A percentile compares a stretch with the other conserved stretches of the same genome.
phyloP scores from a whole-genome alignment of 2,329 filamentous ascomycete genomes.

The Fusarium continuum region DNA sequence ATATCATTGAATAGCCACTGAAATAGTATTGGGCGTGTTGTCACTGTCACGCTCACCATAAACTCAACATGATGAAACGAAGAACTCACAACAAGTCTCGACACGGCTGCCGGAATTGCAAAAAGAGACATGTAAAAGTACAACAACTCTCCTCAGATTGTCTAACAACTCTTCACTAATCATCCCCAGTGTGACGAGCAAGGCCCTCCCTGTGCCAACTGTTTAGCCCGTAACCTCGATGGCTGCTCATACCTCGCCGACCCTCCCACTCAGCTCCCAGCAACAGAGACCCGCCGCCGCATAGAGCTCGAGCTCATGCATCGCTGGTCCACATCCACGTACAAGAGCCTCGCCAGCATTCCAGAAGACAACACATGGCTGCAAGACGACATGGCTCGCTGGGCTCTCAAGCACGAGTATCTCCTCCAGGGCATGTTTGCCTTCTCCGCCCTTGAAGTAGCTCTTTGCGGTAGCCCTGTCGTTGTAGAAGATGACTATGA shows the following conservation, averaged over 20 bases:
- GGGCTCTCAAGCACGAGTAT: conserved; percentile 51
- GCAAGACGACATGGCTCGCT: conserved; percentile 46
- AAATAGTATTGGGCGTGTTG: no score
- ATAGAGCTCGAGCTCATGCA: conserved; percentile 62
- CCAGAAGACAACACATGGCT: conserved; percentile 50
- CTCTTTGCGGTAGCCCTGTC: conserved; percentile 29
- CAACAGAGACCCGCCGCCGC: conserved; percentile 38
- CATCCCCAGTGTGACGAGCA: conserved; percentile 48
- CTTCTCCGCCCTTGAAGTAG: conserved; percentile 37
- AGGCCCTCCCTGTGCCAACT: conserved; percentile 50
- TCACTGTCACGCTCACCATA: not conserved
- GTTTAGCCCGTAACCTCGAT: conserved; percentile 41
- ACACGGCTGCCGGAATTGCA: conserved; percentile 41
- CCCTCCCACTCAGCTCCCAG: conserved; percentile 7
- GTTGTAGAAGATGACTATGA: conserved; percentile 24
- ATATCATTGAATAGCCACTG: fast-evolving
- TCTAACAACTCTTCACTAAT: not conserved
- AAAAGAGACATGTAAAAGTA: conserved; percentile 41
- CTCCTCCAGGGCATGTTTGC: conserved; percentile 50
- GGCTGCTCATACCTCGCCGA: conserved; percentile 34
- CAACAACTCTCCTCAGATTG: not conserved
- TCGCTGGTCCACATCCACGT: conserved; percentile 59
- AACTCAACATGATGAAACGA: conserved; percentile 32
- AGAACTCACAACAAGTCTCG: conserved; percentile 40
- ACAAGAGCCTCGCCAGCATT: conserved; percentile 50